Base-by-base conservation (phyloP, 441 rosid species). In the Pelargonium fulgidum region DNA sequence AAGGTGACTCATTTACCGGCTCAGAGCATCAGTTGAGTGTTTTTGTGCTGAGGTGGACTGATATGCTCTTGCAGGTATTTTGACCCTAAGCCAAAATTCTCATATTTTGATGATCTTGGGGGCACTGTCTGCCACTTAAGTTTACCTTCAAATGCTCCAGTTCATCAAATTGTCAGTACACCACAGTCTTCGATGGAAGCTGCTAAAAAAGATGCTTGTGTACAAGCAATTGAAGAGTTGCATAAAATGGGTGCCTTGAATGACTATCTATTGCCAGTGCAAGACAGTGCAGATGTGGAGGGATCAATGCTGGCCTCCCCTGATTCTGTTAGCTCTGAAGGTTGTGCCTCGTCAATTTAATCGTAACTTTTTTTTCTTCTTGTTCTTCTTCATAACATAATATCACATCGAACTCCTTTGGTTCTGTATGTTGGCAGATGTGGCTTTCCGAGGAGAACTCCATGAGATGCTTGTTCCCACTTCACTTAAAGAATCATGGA, bases 71-170 rank as follows among this genome's bases (percentile, higher is more conserved):
- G 66, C 90, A 94, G 99, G 85, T 91, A 76, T 78, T 90, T 85
- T 73, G 82, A 84, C 78, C 99, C 99, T 56, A 86, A 79, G 85
- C 96, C 96, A 71, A 84, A 75, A 70, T 90, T 91, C 82, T 85
- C 72, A 68, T 91, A 83, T 80, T 74, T 77, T 68, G 96, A 94
- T 74, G 94, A 90, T 75, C 67, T 71, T 44, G 89, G 80, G 44
- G 97, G 97, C 77, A 90, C 84, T 17, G 76, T 89, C 77, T 94
- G 99, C 80, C 84, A 65, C 69, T 74, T 94, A 74, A 73, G 70
- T 59, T 83, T 94, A 67, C 99, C 99, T 73, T 78, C 96, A 67
- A 94, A 91, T 84, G 89, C 99, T 79, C 97, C 97, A 58, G 71
- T 82, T 67, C 81, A 82, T 80, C 83, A 83, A 72, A 81, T 90